phyloP scores from a whole-genome alignment of 495 filamentous ascomycete species.

The Daldinia vernicosa region DNA sequence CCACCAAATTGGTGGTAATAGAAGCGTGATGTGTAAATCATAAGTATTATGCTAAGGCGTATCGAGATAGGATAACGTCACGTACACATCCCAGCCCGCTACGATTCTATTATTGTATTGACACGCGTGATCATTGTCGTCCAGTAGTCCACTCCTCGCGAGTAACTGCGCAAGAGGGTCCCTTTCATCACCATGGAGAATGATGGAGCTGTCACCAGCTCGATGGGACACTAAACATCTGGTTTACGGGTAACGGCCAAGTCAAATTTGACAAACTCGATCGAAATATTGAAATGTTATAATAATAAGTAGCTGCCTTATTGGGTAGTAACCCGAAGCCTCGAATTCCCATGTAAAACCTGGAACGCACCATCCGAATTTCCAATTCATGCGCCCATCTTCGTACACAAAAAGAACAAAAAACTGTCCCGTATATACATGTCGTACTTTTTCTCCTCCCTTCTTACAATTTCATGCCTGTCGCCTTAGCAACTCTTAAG shows the following conservation, averaged over 20 bases:
- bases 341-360: conserved; percentile 20
- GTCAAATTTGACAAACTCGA: not conserved
- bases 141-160: not conserved
- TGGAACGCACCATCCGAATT: conserved; percentile 13
- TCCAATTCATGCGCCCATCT: conserved; percentile 16
- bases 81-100: not conserved
- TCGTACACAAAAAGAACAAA: not conserved
- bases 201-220: not conserved
- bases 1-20: too few relatives aligned
- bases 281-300: not conserved
- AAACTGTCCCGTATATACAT: conserved; percentile 13
- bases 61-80: not conserved
- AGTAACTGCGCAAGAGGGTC: not conserved
- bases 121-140: not conserved
- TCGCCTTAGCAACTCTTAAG: conserved; percentile 84
- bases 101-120: not conserved
- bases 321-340: conserved; percentile 3
- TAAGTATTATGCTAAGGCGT: too few relatives aligned
- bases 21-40: too few relatives aligned
- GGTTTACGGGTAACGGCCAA: not conserved
- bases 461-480: conserved; percentile 93
- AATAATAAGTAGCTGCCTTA: not conserved
- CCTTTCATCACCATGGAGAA: not conserved
- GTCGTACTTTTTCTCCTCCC: conserved; percentile 11
- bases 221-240: not conserved